Evolutionary conservation across 305 asterid genomes (phyloP).

Genomic region (Fraxinus greggii): DNA sequence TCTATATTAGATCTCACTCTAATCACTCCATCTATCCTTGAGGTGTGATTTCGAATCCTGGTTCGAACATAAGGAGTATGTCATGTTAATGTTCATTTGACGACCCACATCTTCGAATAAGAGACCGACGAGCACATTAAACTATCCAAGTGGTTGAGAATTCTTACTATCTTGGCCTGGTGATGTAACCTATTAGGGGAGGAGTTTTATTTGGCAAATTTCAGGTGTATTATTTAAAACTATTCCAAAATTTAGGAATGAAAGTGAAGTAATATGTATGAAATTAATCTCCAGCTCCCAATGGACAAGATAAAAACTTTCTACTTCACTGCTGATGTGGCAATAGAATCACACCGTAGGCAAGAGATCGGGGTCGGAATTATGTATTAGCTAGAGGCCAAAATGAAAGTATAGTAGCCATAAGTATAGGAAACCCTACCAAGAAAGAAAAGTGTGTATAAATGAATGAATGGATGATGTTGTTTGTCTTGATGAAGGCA

Average conservation of each 20-base stretch:
- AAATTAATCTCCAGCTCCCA: neutral
- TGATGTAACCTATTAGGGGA: neutral
- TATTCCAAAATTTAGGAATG: neutral
- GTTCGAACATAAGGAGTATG: neutral
- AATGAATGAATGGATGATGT: neutral
- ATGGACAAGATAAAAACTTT: too few species aligned
- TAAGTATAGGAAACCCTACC: neutral
- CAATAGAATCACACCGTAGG: neutral
- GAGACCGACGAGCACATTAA: too few species aligned
- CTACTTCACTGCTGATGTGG: neutral
- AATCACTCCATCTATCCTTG: neutral
- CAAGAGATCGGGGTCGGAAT: neutral
- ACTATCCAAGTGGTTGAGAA: too few species aligned
- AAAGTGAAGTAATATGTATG: neutral
- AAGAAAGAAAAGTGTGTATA: neutral
- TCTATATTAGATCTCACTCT: neutral
- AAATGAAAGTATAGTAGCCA: neutral
- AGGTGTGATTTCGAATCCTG: neutral
- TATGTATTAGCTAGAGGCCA: neutral
- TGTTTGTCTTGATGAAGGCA: slow-evolving; percentile 40
- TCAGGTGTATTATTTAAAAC: neutral
- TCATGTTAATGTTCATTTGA: neutral
- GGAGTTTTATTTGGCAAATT: neutral
- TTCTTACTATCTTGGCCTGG: neutral
- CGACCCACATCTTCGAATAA: neutral